Evolutionary conservation across 352 stramenopile species (phyloP), one percentile per base, ranked within the genome.

Genomic region (Pythium phragmiticola): DNA sequence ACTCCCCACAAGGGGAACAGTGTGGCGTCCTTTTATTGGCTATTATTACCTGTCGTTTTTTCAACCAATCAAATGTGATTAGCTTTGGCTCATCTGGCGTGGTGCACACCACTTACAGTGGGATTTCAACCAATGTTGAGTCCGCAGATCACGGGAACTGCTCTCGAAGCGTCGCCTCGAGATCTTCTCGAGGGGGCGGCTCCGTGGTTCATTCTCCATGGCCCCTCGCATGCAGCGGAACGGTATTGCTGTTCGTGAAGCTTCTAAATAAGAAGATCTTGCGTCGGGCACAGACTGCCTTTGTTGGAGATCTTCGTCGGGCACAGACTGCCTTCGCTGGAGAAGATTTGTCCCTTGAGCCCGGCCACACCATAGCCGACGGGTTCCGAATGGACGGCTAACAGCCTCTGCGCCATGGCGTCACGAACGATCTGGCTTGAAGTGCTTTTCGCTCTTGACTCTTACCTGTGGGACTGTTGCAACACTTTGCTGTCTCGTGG

Each of bases 231-330:
- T 11, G n/a, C n/a, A 50, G 28, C 33, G 45, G 21, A 50, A 2
- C 1, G 45, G 45, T 3, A 48, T 11, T 11, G 14, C n/a, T 23
- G 11, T 43, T n/a, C n/a, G 6, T 8, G 13, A 50, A 50, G 45
- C 45, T 50, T 50, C 45, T 14, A 50, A 50, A 50, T 50, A 50
- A 50, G 45, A 50, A 50, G 45, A 50, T 50, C 19, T 30, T 16
- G 9, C 16, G 39, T 21, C 16, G 39, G 39, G 39, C 7, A 3
- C 26, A 30, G 26, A 30, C 26, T 30, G 26, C 26, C 26, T 30
- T 30, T 5, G 26, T 30, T 30, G 26, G 26, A 30, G 45, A 50
- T 50, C 45, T 30, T 16, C 21, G 21, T 21, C 21, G 21, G 21
- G 21, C 21, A 1, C 21, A 21, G 21, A 21, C 21, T 21, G 21